A percentile compares a stretch with the other conserved stretches of the same genome.
Evolutionary conservation across 2,329 filamentous ascomycete species (phyloP).

Genomic region (Myriosclerotinia scirpicola): DNA sequence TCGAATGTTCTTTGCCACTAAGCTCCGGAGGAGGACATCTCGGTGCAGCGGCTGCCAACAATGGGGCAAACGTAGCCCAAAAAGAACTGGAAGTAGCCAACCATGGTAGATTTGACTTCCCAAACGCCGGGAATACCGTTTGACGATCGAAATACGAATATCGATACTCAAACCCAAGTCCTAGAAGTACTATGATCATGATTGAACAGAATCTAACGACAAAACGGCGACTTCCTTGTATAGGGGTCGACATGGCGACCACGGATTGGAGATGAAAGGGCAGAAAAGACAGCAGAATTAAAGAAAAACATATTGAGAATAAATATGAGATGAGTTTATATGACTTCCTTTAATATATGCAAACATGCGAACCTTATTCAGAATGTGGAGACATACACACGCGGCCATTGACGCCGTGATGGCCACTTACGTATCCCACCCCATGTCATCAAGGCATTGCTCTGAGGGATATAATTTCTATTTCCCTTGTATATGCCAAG

Average conservation of each 20-base stretch:
- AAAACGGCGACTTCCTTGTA: background rate
- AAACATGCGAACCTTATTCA: background rate
- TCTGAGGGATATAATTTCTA: background rate
- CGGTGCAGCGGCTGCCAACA: constrained; percentile 28
- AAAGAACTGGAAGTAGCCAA: constrained; percentile 21
- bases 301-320: background rate
- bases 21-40: constrained; percentile 26
- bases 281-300: background rate
- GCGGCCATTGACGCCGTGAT: background rate
- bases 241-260: background rate
- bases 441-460: background rate
- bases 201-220: background rate
- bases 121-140: background rate
- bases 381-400: constrained; percentile 5
- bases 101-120: constrained; percentile 3
- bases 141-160: constrained; percentile 10
- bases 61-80: constrained; percentile 30
- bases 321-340: background rate
- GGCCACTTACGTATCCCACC: background rate
- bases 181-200: constrained; percentile 1
- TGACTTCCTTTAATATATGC: too few relatives aligned
- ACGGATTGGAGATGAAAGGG: background rate
- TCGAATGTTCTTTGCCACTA: constrained; percentile 20
- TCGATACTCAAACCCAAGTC: constrained; percentile 9
- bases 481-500: background rate